Evolutionary conservation across 1,284 basidiomycete genomes (phyloP).

Genomic region (Leccinum angustisporum): DNA sequence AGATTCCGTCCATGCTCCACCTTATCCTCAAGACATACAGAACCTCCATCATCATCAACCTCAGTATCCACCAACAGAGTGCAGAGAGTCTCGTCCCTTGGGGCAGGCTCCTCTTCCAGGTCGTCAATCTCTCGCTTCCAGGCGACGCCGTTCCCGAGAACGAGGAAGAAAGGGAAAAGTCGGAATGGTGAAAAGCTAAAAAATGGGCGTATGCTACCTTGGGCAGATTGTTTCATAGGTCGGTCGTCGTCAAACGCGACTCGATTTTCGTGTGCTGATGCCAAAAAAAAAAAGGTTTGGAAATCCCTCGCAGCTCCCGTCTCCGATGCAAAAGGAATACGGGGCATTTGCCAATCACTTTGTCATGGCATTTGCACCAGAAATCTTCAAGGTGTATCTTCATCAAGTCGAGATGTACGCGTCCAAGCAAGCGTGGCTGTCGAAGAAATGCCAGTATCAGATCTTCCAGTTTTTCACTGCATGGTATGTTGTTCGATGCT

Average conservation of each 20-base stretch:
- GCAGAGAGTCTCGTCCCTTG: constrained; percentile 76
- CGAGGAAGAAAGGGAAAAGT: constrained; percentile 71
- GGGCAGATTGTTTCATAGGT: constrained; percentile 75
- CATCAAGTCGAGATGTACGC: constrained; percentile 74
- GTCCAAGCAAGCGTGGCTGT: constrained; percentile 72
- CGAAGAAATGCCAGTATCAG: constrained; percentile 78
- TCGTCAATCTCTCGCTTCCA: constrained; percentile 70
- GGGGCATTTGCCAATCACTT: constrained; percentile 75
- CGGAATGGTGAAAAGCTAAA: constrained; percentile 87
- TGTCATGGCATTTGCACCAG: constrained; percentile 74
- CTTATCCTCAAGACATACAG: constrained; percentile 83
- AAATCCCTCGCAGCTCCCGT: constrained; percentile 81
- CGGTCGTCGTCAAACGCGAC: constrained; percentile 7
- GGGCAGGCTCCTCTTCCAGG: constrained; percentile 78
- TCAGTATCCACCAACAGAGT: constrained; percentile 73
- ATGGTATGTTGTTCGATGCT: constrained; percentile 52
- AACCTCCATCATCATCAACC: constrained; percentile 69
- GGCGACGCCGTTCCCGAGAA: constrained; percentile 65
- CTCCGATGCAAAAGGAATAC: constrained; percentile 68
- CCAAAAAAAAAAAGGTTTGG: constrained; percentile 57
- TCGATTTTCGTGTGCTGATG: constrained; percentile 8
- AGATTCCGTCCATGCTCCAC: constrained; percentile 77
- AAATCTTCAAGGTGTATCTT: constrained; percentile 80
- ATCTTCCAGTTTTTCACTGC: constrained; percentile 83
- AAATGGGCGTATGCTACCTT: constrained; percentile 85